phyloP scores from a whole-genome alignment of 1,284 basidiomycete genomes.

The Melampsora americana region DNA sequence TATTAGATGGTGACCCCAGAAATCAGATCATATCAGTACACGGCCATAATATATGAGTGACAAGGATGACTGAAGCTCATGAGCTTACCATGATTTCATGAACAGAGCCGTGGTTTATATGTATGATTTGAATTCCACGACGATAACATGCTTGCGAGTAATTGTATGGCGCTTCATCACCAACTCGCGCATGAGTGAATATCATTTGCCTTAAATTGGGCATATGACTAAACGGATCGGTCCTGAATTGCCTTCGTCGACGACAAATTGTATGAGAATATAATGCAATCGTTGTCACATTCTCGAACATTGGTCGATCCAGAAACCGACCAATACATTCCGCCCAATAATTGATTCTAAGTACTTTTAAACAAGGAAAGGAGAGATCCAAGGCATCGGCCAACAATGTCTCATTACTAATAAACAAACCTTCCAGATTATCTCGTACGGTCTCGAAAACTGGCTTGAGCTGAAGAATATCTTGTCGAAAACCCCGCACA shows the following conservation, averaged over 20 bases:
- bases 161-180: conserved; percentile 15
- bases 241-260: neutral
- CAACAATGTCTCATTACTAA: conserved; percentile 19
- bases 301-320: conserved; percentile 10
- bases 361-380: conserved; percentile 23
- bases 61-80: too few species aligned
- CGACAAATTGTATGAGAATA: conserved; percentile 41
- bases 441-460: conserved; percentile 26
- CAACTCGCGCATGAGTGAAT: conserved; percentile 34
- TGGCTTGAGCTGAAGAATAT: conserved; percentile 15
- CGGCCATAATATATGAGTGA: too few species aligned
- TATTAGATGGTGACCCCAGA: too few species aligned
- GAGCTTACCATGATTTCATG: conserved; percentile 25
- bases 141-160: conserved; percentile 6
- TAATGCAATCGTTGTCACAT: conserved; percentile 15
- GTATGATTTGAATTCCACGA: conserved; percentile 11
- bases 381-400: conserved; percentile 18
- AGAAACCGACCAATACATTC: conserved; percentile 25
- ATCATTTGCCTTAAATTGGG: conserved; percentile 11
- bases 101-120: conserved; percentile 26
- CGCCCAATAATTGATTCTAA: conserved; percentile 36
- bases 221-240: conserved; percentile 17
- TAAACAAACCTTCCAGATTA: conserved; percentile 30
- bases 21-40: too few species aligned
- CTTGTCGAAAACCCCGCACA: conserved; percentile 24